Base-by-base conservation (phyloP, 1,139 yeast species). In the Debaryomyces sp. region DNA sequence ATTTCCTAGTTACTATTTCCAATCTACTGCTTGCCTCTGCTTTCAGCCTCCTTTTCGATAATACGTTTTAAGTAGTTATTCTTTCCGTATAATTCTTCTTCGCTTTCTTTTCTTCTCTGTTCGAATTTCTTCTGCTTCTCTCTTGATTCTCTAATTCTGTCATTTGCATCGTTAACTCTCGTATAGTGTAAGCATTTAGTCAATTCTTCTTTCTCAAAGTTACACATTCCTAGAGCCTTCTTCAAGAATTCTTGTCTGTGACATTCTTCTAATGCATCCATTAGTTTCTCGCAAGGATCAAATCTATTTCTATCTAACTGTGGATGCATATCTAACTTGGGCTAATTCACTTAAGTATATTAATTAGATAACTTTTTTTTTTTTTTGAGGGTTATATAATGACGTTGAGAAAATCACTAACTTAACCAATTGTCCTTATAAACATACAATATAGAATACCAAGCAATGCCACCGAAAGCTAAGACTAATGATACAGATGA, bases 251-350 rank as follows among this genome's bases (percentile, higher is more conserved):
- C 88, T 52, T 79, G 81, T 52, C 83, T 77, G 62, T 92, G 97
- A 64, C 99, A 94, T 63, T 89, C 87, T 62, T 92, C 97, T 12
- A 94, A 78, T 0, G 96, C 97, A 55, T 86, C 86, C 70, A 94
- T 90, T 47, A 91, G 78, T 53, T 85, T 87, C 45, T 82, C 85
- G 66, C 99, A 94, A 32, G 87, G 71, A 47, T 71, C 76, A 52
- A 75, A 76, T 54, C 80, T 64, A 52, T 66, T 68, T 53, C 67
- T 71, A 59, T 76, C 81, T 55, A 76, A 65, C 54, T 76, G 80
- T 17, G 81, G 81, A 53, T 76, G 81, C 81, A 76, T 76, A 22
- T 29, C 54, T 30, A 8, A 12, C 6, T 6, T 22, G 12, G 10
- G 17, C 13, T 39, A 39, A 26, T 21, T 35, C 38, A 18, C 17